A percentile compares a stretch with the other conserved stretches of the same genome.
These are phyloP conservation scores for Jatropha podagrica DNA, from an alignment of 441 rosid genomes.

Conservation along the genomic window DNA sequence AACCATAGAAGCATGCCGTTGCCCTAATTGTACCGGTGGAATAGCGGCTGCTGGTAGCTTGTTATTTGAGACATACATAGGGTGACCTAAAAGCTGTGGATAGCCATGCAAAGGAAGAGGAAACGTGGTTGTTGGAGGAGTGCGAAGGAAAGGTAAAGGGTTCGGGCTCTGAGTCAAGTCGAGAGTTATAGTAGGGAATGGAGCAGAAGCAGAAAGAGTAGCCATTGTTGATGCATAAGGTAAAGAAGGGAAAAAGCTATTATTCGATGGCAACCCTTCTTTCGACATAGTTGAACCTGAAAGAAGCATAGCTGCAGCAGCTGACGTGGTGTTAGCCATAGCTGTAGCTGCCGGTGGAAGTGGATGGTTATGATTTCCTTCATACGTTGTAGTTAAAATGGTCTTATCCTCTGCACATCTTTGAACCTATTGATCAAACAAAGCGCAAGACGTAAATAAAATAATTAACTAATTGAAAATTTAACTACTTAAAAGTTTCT, in stretches of 20 bases:
- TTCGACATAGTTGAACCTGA: slow-evolving; percentile 67
- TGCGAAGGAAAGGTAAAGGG: slow-evolving; percentile 32
- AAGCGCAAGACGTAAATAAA: neutral
- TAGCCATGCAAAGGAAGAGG: slow-evolving; percentile 49
- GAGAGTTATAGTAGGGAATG: slow-evolving; percentile 81
- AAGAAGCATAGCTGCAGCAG: slow-evolving; percentile 84
- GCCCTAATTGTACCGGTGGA: slow-evolving; percentile 35
- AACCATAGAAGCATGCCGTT: slow-evolving; percentile 46
- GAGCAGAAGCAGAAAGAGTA: slow-evolving; percentile 70
- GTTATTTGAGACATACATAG: slow-evolving; percentile 26
- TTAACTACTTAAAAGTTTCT: neutral
- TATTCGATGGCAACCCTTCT: slow-evolving; percentile 31
- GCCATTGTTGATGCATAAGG: slow-evolving; percentile 61
- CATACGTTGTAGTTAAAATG: slow-evolving; percentile 80
- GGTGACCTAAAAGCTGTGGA: slow-evolving; percentile 37
- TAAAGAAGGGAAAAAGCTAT: slow-evolving; percentile 39
- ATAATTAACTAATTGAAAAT: too few species aligned
- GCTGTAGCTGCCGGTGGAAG: slow-evolving; percentile 84
- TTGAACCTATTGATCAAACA: slow-evolving; percentile 55
- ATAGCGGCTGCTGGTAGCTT: slow-evolving; percentile 26
- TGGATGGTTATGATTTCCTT: slow-evolving; percentile 89
- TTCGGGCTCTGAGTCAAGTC: slow-evolving; percentile 67
- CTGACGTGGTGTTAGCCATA: slow-evolving; percentile 77
- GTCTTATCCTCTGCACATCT: slow-evolving; percentile 77
- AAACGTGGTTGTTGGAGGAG: slow-evolving; percentile 32